Percentiles rank a stretch among this genome's conserved stretches.
Evolutionary conservation across 2,329 filamentous ascomycete species (phyloP).

Genomic region (Exutisphaerella laricina): DNA sequence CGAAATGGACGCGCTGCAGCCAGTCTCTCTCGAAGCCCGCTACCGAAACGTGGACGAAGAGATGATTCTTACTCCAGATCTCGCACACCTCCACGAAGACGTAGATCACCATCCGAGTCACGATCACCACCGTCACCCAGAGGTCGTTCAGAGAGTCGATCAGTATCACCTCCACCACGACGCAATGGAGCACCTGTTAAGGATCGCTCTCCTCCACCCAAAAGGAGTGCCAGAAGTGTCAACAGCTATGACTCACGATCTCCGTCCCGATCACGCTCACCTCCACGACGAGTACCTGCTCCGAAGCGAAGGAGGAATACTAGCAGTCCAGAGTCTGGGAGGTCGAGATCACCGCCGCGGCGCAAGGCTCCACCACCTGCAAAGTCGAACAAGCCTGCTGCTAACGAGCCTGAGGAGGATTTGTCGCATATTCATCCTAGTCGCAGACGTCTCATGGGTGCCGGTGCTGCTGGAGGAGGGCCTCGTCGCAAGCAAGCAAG

Average conservation of each 20-base stretch:
- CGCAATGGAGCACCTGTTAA: slow-evolving; percentile 12
- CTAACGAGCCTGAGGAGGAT: slow-evolving; percentile 22
- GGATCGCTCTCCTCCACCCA: slow-evolving; percentile 18
- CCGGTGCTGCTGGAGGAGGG: slow-evolving; percentile 17
- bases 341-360: slow-evolving; percentile 25
- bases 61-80: slow-evolving; percentile 19
- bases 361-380: slow-evolving; percentile 1
- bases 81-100: slow-evolving; percentile 13
- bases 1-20: slow-evolving; percentile 8
- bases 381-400: slow-evolving; percentile 7
- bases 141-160: slow-evolving; percentile 22
- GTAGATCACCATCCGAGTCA: slow-evolving; percentile 24
- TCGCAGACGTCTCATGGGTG: slow-evolving; percentile 30
- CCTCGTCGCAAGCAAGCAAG: slow-evolving; percentile 6
- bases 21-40: slow-evolving; percentile 20
- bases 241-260: slow-evolving; percentile 25
- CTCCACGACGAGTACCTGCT: slow-evolving; percentile 16
- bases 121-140: slow-evolving; percentile 27
- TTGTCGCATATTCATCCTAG: slow-evolving; percentile 34
- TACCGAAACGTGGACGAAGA: slow-evolving; percentile 19
- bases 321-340: slow-evolving; percentile 25
- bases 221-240: slow-evolving; percentile 19
- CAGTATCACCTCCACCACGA: slow-evolving; percentile 21
- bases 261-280: slow-evolving; percentile 19
- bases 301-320: slow-evolving; percentile 27